Base-by-base conservation (phyloP, 805 yeast species). In the Zygotorulaspora florentina region DNA sequence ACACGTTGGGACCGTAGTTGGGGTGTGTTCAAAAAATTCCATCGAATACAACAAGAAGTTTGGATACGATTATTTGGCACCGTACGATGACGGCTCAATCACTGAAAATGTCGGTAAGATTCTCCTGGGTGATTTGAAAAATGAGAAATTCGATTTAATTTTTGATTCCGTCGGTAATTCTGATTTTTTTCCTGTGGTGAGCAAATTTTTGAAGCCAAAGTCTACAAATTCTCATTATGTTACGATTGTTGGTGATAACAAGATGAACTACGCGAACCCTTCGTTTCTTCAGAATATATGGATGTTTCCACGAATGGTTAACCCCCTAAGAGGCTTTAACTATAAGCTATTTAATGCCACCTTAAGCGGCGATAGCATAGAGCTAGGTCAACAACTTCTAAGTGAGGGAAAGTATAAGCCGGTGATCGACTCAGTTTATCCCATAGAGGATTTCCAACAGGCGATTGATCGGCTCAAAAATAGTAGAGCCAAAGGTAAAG, bases 141-240 rank as follows among this genome's bases (percentile, higher is more conserved):
- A 68, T 40, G 72, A 74, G 40, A 68, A 74, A 50, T 85, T 80
- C 55, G 87, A 84, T 57, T 58, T 76, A 9, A 77, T 85, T 36
- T 58, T 80, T 25, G 95, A 87, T 65, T 73, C 83, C 43, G 79
- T 77, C 42, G 90, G 95, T 31, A 77, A 76, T 44, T 59, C 60
- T 20, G 77, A 74, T 15, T 72, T 81, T 16, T 70, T 79, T 43
- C 60, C 68, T 2, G 61, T 71, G 10, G 68, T 77, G 43, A 56
- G 65, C 4, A 53, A 67, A 33, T 67, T 71, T 16, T 64, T 85
- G 50, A 75, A 77, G 53, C 72, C 76, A 30, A 68, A 67, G 40
- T 50, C 62, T 20, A 71, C 72, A 39, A 74, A 78, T 10, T 73
- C 81, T 6, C 67, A 70, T 27, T 85, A 74, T 55, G 64, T 73